These are phyloP conservation scores for Grigorovia jiainica DNA, from an alignment of 805 yeast species.

Conservation along the genomic window DNA sequence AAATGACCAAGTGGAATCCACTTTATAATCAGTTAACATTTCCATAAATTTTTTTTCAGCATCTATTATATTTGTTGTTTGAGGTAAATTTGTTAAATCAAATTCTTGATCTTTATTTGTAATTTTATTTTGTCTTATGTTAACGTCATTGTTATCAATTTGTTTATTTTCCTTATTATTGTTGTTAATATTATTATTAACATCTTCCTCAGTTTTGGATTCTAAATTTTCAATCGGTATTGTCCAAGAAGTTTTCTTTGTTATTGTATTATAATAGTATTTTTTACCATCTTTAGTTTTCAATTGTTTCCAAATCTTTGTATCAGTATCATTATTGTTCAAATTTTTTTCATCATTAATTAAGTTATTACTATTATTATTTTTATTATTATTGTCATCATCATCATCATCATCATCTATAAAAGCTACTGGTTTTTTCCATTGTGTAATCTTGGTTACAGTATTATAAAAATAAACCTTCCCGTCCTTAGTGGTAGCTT, in stretches of 20 bases:
- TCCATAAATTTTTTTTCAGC: slow-evolving; percentile 39
- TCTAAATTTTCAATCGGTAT: slow-evolving; percentile 44
- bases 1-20: slow-evolving; percentile 73
- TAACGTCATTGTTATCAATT: neutral
- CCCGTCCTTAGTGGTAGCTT: slow-evolving; percentile 54
- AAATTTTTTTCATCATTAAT: too few species aligned
- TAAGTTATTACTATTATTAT: too few species aligned
- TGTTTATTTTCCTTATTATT: neutral
- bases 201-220: neutral
- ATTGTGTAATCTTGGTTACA: slow-evolving; percentile 57
- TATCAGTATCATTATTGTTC: neutral
- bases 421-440: slow-evolving; percentile 89
- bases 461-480: slow-evolving; percentile 62
- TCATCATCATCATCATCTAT: too few species aligned
- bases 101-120: neutral
- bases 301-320: slow-evolving; percentile 50
- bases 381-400: slow-evolving; percentile 24
- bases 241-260: slow-evolving; percentile 73
- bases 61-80: slow-evolving; percentile 18
- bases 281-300: slow-evolving; percentile 55
- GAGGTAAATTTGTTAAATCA: too few species aligned
- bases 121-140: neutral
- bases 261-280: slow-evolving; percentile 60
- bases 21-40: slow-evolving; percentile 45
- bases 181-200: neutral